Percentiles rank a stretch among this genome's conserved stretches.
Conservation (phyloP, 306 rosid species). For the Senna siamea region DNA sequence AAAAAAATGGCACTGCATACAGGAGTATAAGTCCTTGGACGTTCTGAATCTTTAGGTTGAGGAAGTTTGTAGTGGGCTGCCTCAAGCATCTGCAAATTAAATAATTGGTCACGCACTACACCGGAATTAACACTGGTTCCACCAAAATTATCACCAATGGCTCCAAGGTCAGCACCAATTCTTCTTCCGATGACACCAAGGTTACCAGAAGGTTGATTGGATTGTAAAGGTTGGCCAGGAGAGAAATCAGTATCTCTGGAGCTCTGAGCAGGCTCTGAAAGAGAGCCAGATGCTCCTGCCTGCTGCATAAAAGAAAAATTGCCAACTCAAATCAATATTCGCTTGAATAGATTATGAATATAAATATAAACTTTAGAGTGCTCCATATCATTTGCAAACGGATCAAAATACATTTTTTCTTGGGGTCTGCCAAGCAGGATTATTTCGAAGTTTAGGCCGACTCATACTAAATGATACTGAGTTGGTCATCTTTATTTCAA, state of each 20-base stretch:
- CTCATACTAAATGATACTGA: neutral
- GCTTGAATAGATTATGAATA: neutral
- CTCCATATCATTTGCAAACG: slow-evolving; percentile 7
- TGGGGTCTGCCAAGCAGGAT: neutral
- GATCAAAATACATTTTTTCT: neutral
- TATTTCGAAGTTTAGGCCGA: neutral
- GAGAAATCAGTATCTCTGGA: slow-evolving; percentile 77
- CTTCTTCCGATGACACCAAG: slow-evolving; percentile 81
- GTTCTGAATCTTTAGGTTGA: slow-evolving; percentile 85
- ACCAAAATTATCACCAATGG: slow-evolving; percentile 70
- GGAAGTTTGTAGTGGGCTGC: slow-evolving; percentile 76
- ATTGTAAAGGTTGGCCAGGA: slow-evolving; percentile 81
- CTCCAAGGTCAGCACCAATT: slow-evolving; percentile 75
- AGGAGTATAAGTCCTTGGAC: slow-evolving; percentile 75
- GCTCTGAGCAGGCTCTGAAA: slow-evolving; percentile 62
- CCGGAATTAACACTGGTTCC: slow-evolving; percentile 55
- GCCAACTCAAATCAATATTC: slow-evolving; percentile 29
- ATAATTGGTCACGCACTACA: slow-evolving; percentile 64
- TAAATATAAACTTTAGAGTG: neutral
- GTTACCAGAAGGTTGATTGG: slow-evolving; percentile 65
- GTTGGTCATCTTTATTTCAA: slow-evolving; percentile 21
- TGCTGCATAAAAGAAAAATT: slow-evolving; percentile 42
- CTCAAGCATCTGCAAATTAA: slow-evolving; percentile 85
- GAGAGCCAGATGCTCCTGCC: slow-evolving; percentile 66
- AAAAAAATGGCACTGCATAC: slow-evolving; percentile 47